Evolutionary conservation across 1,284 basidiomycete genomes (phyloP), one percentile per base, ranked within the genome.

Genomic region (Heterobasidion annosum): DNA sequence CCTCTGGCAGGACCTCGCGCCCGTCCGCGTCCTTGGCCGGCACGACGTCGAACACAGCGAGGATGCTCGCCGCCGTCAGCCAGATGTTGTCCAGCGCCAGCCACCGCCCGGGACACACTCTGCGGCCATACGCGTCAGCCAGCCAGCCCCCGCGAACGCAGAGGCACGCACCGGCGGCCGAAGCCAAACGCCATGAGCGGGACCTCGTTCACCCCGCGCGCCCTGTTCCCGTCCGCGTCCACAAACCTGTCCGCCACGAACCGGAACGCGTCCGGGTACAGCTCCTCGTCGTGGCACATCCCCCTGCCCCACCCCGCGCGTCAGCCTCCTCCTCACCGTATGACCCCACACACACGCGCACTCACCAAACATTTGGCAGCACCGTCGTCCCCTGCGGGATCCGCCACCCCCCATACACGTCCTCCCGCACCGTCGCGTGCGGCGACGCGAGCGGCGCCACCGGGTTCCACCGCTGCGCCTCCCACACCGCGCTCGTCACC

Each of bases 401-500:
- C 6, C 60, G 51, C 53, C 71, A 70, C 4, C 69, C 70, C 10
- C 66, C 62, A 53, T 70, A 71, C 15, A 65, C 61, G 51, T 71
- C 69, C 18, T 53, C 52, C 8, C 32, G 34, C 16, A 32, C 19
- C n/a, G 19, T 16, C 6, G n/a, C 13, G 35, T 48, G 52, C 16
- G 52, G 45, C 8, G 37, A 13, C 12, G 45, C 62, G 8, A 63
- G 54, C 0, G 66, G 61, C n/a, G 48, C 56, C 9, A 63, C 56
- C 6, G 67, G 63, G 19, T 65, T 64, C 72, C 73, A 75, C n/a
- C 74, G 59, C 25, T 72, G 54, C 0, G 64, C 63, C 56, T 76
- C 75, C 52, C 70, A 68, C 1, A 68, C 59, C 2, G 73, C 56
- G 1, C 71, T 72, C 0, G 65, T 65, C 12, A 75, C 60, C 50